Evolutionary conservation across 2,329 filamentous ascomycete genomes (phyloP).

Genomic region (Sporothrix phasma): DNA sequence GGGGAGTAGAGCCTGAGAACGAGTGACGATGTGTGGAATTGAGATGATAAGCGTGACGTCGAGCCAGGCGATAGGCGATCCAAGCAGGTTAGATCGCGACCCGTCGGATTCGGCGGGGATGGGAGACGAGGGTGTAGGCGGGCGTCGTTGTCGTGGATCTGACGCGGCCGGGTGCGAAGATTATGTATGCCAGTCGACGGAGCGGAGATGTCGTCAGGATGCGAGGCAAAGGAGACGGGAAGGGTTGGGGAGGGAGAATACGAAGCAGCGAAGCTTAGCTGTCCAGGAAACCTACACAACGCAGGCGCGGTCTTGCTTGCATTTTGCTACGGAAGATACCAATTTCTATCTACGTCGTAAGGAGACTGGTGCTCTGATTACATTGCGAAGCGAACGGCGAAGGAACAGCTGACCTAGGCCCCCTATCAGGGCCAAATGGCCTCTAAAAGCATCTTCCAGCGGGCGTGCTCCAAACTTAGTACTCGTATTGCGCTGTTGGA

Average conservation of each 20-base stretch:
- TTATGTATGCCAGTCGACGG: neutral
- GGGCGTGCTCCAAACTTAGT: neutral
- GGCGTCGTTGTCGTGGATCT: neutral
- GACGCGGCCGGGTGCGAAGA: neutral
- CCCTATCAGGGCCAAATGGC: neutral
- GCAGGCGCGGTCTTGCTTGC: neutral
- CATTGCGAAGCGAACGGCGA: neutral
- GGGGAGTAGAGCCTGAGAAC: neutral
- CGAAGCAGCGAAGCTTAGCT: constrained; percentile 5
- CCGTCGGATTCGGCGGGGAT: neutral
- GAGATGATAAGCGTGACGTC: constrained; percentile 2
- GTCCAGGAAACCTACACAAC: neutral
- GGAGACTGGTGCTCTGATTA: neutral
- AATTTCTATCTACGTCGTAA: neutral
- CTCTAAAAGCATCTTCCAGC: neutral
- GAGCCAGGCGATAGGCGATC: neutral
- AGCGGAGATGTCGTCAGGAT: neutral
- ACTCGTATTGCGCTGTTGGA: neutral
- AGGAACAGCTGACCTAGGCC: neutral
- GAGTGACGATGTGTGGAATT: neutral
- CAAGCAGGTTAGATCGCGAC: neutral
- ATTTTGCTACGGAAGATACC: neutral
- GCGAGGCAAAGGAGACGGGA: neutral
- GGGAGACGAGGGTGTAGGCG: neutral
- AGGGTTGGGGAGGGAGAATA: constrained; percentile 2